Percentiles rank a stretch among this genome's conserved stretches.
phyloP scores from a whole-genome alignment of 441 rosid genomes.

The Biscutella auriculata region DNA sequence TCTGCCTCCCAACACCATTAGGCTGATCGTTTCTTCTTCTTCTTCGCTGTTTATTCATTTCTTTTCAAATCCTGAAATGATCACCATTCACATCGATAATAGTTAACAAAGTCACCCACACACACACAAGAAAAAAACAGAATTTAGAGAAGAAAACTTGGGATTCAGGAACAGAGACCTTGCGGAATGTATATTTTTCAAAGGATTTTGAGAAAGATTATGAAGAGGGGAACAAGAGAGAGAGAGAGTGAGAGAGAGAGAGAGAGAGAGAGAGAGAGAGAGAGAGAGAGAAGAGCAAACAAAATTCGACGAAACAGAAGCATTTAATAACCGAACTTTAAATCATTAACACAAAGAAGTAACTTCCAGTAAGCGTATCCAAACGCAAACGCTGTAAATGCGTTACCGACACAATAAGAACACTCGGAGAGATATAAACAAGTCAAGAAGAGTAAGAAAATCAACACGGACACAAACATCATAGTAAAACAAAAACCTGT shows the following conservation, averaged over 20 bases:
- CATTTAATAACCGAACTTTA: not conserved
- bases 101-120: not conserved
- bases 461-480: too few relatives aligned
- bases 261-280: not conserved
- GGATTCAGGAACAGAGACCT: not conserved
- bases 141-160: not conserved
- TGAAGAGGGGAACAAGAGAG: not conserved
- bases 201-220: not conserved
- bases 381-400: slow-evolving; percentile 18
- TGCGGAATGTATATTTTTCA: not conserved
- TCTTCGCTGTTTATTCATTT: slow-evolving; percentile 46
- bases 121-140: too few relatives aligned
- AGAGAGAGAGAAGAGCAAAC: slow-evolving; percentile 3
- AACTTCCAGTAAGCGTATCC: slow-evolving; percentile 19
- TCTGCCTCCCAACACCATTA: slow-evolving; percentile 32
- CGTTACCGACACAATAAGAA: slow-evolving; percentile 17
- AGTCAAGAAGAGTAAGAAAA: not conserved
- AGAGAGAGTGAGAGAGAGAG: too few relatives aligned
- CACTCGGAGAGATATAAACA: not conserved
- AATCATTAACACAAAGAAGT: not conserved
- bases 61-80: slow-evolving; percentile 32
- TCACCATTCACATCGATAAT: not conserved
- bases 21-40: slow-evolving; percentile 28
- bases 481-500: slow-evolving; percentile 23
- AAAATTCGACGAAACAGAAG: slow-evolving; percentile 6